phyloP scores from a whole-genome alignment of 805 yeast genomes.

The Candida ascalaphidarum region DNA sequence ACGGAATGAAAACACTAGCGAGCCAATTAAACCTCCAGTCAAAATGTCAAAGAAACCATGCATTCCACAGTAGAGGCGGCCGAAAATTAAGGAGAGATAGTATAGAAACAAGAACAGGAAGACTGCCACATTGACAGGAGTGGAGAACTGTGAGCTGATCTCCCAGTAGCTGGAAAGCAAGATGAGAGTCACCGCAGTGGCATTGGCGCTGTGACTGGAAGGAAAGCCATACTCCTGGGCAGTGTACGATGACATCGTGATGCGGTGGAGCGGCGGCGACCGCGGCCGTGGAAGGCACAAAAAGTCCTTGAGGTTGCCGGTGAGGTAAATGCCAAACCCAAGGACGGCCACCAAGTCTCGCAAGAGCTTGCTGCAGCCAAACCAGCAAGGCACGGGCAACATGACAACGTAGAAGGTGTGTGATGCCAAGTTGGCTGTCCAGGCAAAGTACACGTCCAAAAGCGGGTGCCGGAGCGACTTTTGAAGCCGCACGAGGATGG shows the following conservation, averaged over 20 bases:
- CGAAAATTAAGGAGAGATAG: conserved; percentile 58
- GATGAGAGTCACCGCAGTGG: conserved; percentile 68
- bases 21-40: conserved; percentile 61
- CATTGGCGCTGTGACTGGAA: conserved; percentile 89
- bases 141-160: conserved; percentile 8
- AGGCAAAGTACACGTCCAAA: conserved; percentile 71
- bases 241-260: conserved; percentile 87
- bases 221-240: conserved; percentile 94
- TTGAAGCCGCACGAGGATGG: conserved; percentile 51
- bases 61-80: conserved; percentile 94
- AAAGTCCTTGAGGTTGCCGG: conserved; percentile 76
- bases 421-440: conserved; percentile 83
- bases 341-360: conserved; percentile 53
- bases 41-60: conserved; percentile 81
- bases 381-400: conserved; percentile 82
- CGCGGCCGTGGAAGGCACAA: conserved; percentile 87
- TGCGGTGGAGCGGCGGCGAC: conserved; percentile 85
- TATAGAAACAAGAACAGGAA: conserved; percentile 38
- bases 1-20: conserved; percentile 41
- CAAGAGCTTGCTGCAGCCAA: conserved; percentile 49
- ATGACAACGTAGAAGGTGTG: conserved; percentile 90
- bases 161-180: conserved; percentile 10
- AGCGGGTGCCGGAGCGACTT: conserved; percentile 32
- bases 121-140: no score
- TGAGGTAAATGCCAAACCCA: conserved; percentile 63